Evolutionary conservation across 805 yeast genomes (phyloP), one percentile per base, ranked within the genome.

Genomic region (Cyberlindnera subsufficiens): DNA sequence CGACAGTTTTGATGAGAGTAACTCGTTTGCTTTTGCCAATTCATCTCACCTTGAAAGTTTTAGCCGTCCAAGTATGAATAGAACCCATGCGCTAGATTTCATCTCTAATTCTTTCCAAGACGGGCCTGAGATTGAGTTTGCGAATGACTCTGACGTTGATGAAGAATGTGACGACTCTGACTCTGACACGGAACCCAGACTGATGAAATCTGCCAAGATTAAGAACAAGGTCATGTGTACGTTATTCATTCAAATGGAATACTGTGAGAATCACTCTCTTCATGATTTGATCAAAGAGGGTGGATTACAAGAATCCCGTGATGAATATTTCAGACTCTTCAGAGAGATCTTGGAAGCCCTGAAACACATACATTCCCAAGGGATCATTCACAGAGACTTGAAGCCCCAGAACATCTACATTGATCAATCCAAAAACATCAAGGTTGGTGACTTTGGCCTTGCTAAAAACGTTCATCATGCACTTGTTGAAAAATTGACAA

Each of bases 381-480:
- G 97, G 1, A 89, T 91, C 39, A 90, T 93, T 49, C 99, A 93
- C 64, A 73, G 99, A 44, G 99, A 93, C 60, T 71, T 93, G 53
- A 93, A 93, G 60, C 98, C 99, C 1, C 86, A 86, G 75, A 93
- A 93, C 60, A 87, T 93, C 59, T 93, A 93, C 68, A 89, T 93
- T 53, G 99, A 93, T 62, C 85, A 84, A 50, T 77, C 86, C 1
- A 81, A 85, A 52, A 89, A 91, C 56, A 81, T 93, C 45, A 93
- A 93, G 60, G 83, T 93, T 34, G 99, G 99, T 56, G 99, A 93
- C 60, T 93, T 93, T 64, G 99, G 99, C 0, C 73, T 93, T 44
- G 99, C 99, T 0, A 89, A 90, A 51, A 90, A 82, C 57, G 89
- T 86, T 1, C 93, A 86, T 57, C 70, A 66, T 43, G 54, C 76